Conservation (phyloP, 768 basidiomycete species). For the Xerocomus spinulosus region DNA sequence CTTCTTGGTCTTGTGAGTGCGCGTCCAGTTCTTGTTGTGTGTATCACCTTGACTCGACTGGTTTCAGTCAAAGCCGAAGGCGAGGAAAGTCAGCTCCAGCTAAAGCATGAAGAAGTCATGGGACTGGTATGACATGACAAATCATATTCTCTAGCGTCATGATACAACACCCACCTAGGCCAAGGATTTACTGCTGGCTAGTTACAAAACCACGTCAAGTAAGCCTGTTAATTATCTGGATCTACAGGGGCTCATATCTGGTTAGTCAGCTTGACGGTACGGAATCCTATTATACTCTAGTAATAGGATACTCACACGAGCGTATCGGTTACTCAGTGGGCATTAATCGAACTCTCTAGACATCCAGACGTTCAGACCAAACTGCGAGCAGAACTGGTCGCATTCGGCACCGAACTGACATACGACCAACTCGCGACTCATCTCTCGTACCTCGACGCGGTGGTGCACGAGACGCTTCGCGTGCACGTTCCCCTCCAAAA, state of each 20-base stretch:
- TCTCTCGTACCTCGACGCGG: conserved; percentile 51
- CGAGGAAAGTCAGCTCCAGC: too few species aligned
- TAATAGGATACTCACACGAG: too few species aligned
- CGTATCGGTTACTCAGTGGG: too few species aligned
- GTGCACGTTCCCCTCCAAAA: conserved; percentile 39
- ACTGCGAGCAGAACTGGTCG: conserved; percentile 49
- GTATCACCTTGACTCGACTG: neutral
- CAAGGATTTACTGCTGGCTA: conserved; percentile 34
- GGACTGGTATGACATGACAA: too few species aligned
- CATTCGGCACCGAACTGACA: conserved; percentile 41
- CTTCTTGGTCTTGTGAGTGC: conserved; percentile 36
- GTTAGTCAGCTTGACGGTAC: conserved; percentile 21
- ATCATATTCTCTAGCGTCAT: too few species aligned
- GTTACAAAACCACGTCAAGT: conserved; percentile 40
- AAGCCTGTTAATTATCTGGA: neutral
- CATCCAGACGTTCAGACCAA: conserved; percentile 43
- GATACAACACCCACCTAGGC: too few species aligned
- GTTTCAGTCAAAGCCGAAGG: conserved; percentile 36
- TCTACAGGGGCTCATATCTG: neutral
- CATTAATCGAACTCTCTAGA: conserved; percentile 50
- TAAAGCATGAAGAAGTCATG: too few species aligned
- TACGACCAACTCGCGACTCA: conserved; percentile 50
- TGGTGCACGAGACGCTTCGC: conserved; percentile 43
- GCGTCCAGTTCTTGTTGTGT: neutral
- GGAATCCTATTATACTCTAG: neutral